Evolutionary conservation across 768 basidiomycete genomes (phyloP), one percentile per base, ranked within the genome.

Genomic region (Agaricus blazei): DNA sequence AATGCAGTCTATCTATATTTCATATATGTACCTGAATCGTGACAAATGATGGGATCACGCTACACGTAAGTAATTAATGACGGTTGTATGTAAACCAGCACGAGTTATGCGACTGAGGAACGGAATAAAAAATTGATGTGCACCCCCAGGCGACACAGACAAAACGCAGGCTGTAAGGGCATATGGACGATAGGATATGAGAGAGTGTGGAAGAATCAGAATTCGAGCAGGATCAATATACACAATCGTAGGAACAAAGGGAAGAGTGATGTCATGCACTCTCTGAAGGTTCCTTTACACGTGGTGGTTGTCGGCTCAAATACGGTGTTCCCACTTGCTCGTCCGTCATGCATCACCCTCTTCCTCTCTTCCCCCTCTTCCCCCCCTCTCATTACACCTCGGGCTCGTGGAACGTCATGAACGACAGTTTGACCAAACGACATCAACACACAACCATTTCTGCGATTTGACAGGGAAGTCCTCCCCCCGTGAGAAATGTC

Each of bases 401-500:
- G 8, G 6, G 12, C 40, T 34, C 34, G 11, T 8, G 34, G 2
- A 34, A 34, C 34, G 34, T 34, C 11, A 6, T 19, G 19, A 19
- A 19, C 19, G 19, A 19, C 19, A 19, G 19, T 34, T 34, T 34
- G 34, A 34, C 34, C 34, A 11, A 19, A 34, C 11, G 34, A 8
- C 11, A 34, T 34, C 11, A 34, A 34, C 34, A 34, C 34, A 34
- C 34, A 11, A 34, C 34, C 34, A 4, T 8, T 34, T 34, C 34
- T 11, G 34, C 34, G 34, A 34, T 11, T 34, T 34, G 34, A 11
- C 34, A 34, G 34, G 34, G 8, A 34, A 34, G 11, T 43, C 42
- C 42, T 8, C 27, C 48, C 28, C 11, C 36, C 27, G 19, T 38
- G 37, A 48, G 44, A 52, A 15, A 34, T 44, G 55, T 63, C 58